Base-by-base conservation (phyloP, 768 basidiomycete species). In the Boletales sp. region DNA sequence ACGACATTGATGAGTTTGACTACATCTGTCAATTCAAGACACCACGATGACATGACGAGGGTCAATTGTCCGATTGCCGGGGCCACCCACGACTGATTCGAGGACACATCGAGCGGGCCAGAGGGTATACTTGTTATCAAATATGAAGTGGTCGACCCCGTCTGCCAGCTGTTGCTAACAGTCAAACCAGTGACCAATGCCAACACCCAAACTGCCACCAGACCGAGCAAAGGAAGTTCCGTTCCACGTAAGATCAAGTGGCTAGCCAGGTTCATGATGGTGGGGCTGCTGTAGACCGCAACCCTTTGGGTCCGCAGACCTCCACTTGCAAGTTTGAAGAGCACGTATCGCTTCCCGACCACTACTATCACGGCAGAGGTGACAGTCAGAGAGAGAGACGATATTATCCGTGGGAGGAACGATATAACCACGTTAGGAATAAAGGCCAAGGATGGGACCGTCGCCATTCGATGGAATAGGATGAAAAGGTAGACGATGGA, bases 321-420 rank as follows among this genome's bases (percentile, higher is more conserved):
- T 14, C 32, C 51, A 19, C 18, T 40, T 5, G 42, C 30, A 28
- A 59, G 44, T 19, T 51, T 55, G 51, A 48, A 48, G 32, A 59
- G 46, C 9, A 57, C 51, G 28, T 57, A 60, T 25, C 57, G 50
- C 21, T 53, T 57, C n/a, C 60, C 54, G 0, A 42, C 44, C 4
- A 62, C 43, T 43, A 59, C 44, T n/a, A 54, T 44, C 41, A 62
- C n/a, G 7, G 51, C 57, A 1, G 52, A 62, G 5, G 53, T 54
- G 40, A 62, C 31, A 7, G 50, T 28, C 2, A 46, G 17, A 2
- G 56, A 50, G 9, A 58, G 50, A 7, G 60, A n/a, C 17, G 56
- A 51, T 41, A 56, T 35, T 11, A 17, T 30, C 30, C 53, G 39
- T 19, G 56, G 58, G 5, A 57, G 41, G 42, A 37, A 34, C 6